phyloP scores from a whole-genome alignment of 192 early-diverging fungal genomes.

The Endogone sp. region DNA sequence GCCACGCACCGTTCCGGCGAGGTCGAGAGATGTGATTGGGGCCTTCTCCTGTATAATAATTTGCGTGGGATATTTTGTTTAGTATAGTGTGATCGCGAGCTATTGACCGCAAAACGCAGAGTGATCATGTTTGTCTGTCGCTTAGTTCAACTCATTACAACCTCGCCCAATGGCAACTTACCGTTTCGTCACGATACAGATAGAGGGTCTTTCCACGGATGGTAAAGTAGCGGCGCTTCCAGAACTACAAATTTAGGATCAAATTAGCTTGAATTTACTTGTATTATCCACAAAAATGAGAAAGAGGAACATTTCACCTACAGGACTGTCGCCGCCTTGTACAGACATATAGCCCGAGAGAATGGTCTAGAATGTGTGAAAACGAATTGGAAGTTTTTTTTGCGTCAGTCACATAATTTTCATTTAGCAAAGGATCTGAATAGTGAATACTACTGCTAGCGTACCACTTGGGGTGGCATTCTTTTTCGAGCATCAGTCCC shows the following conservation, averaged over 20 bases:
- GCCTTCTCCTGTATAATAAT: slow-evolving; percentile 17
- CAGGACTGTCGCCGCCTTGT: slow-evolving; percentile 33
- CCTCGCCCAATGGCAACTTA: slow-evolving; percentile 1
- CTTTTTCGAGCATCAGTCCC: no score
- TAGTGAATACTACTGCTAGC: no score
- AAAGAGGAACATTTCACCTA: slow-evolving; percentile 5
- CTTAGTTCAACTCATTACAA: no score
- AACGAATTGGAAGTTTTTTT: neutral
- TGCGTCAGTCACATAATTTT: no score
- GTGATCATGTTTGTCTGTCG: no score
- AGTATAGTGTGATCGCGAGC: no score
- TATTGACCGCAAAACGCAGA: no score
- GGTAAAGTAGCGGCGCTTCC: slow-evolving; percentile 56
- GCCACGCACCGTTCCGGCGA: slow-evolving; percentile 30
- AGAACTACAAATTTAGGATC: slow-evolving; percentile 32
- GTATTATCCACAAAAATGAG: neutral
- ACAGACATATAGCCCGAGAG: slow-evolving; percentile 40
- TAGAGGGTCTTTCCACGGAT: slow-evolving; percentile 44
- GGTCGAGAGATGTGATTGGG: slow-evolving; percentile 34
- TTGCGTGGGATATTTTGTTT: no score
- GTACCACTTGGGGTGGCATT: no score
- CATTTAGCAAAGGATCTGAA: no score
- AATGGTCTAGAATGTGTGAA: slow-evolving; percentile 4
- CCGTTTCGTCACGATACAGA: slow-evolving; percentile 43
- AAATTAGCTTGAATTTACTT: neutral